Base-by-base conservation (phyloP, 495 filamentous ascomycete genomes). In the Penicillium cosmopolitanum region DNA sequence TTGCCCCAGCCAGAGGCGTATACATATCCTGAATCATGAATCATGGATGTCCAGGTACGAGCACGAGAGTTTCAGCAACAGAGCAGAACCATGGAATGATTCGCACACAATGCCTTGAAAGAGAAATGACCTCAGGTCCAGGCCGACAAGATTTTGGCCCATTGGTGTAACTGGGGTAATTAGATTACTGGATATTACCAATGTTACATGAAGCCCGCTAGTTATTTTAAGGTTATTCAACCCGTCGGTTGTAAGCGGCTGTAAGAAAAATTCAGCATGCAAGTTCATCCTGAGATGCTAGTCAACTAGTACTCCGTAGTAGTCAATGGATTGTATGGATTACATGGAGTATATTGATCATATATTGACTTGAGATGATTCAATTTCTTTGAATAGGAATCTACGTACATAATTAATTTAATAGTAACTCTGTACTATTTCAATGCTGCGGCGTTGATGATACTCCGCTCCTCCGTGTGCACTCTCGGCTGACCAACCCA, bases 1-100 rank as follows among this genome's bases (percentile, higher is more conserved):
- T 46, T 46, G 16, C 16, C 15, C 43, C 43, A 10, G 28, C 4
- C 28, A 31, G 28, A n/a, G 15, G 4, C 15, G 36, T 40, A 40
- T 40, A n/a, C 36, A 40, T n/a, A 40, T 40, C n/a, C 16, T 46
- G 43, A 18, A 46, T 40, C n/a, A 46, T 46, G 43, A 18, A 46
- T 46, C 43, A 46, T 46, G 43, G 16, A 46, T 46, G 5, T 46
- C 16, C 43, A 46, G 43, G 43, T 18, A 46, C 43, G 18, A 16
- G 28, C 4, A 31, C 0, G 5, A 46, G 16, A 46, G 15, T 46
- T 21, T 19, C 16, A 5, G 15, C 36, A 8, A 40, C 15, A 40
- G 43, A 21, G 43, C 10, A 10, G 43, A 46, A 46, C 43, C 43
- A 46, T 46, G 43, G 43, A 5, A 46, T 16, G 7, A 16, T 8